Evolutionary conservation across 202 grass and related monocot species (phyloP).

Genomic region (Carex sylvatica): DNA sequence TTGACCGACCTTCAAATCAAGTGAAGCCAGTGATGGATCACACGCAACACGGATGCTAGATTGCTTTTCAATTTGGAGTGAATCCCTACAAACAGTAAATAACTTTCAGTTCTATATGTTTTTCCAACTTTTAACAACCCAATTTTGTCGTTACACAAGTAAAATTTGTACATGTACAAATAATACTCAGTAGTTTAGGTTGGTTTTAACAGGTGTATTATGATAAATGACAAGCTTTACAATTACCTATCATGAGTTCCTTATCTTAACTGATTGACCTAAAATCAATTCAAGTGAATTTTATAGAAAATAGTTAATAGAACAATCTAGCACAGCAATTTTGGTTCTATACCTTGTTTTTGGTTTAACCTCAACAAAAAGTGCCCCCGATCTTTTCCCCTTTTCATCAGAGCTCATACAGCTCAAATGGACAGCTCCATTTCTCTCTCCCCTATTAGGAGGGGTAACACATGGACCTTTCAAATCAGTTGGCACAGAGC

Average conservation of each 20-base stretch:
- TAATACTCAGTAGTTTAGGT: not conserved
- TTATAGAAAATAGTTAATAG: not conserved
- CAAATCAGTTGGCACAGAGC: slow-evolving; percentile 63
- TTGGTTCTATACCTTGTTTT: slow-evolving; percentile 17
- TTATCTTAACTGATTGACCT: not conserved
- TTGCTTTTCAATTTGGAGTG: slow-evolving; percentile 43
- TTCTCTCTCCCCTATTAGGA: slow-evolving; percentile 12
- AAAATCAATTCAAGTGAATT: not conserved
- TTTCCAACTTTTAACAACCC: not conserved
- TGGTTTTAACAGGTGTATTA: not conserved
- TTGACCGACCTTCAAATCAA: slow-evolving; percentile 56
- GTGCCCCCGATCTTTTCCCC: not conserved
- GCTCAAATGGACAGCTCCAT: slow-evolving; percentile 37
- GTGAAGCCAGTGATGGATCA: slow-evolving; percentile 49
- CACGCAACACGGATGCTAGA: slow-evolving; percentile 41
- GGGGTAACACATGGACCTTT: not conserved
- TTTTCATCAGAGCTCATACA: not conserved
- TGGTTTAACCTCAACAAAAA: slow-evolving; percentile 22
- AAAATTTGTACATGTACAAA: not conserved
- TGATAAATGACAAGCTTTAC: not conserved
- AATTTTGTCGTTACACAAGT: not conserved
- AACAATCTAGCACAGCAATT: not conserved
- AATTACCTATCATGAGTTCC: slow-evolving; percentile 7
- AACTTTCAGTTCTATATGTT: slow-evolving; percentile 6
- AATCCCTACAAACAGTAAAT: slow-evolving; percentile 55